Percentiles rank a stretch among this genome's conserved stretches.
Conservation (phyloP, 306 rosid species). For the Senna siamea region DNA sequence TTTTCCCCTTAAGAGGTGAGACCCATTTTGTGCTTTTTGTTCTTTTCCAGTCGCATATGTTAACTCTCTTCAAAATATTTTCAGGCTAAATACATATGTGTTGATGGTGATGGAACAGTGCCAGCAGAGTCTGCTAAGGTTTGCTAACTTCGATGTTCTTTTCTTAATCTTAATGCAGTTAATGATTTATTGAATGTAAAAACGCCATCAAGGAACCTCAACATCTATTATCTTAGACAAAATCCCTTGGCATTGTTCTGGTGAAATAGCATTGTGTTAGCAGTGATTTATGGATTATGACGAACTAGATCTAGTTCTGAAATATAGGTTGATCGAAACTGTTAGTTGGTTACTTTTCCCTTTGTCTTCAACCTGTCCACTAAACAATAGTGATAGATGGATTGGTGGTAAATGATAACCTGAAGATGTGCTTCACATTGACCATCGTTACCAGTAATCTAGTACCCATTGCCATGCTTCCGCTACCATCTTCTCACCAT, state of each 20-base stretch:
- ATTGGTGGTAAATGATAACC: not conserved
- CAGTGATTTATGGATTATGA: not conserved
- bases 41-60: not conserved
- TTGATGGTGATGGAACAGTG: constrained; percentile 96
- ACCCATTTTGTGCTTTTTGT: not conserved
- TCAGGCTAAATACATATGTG: constrained; percentile 76
- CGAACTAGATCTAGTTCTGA: not conserved
- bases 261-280: not conserved
- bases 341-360: not conserved
- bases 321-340: constrained; percentile 3
- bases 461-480: not conserved
- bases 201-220: not conserved
- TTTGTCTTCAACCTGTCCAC: not conserved
- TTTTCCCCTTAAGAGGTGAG: not conserved
- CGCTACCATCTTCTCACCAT: too few species aligned
- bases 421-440: not conserved
- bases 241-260: not conserved
- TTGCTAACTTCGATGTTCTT: constrained; percentile 29
- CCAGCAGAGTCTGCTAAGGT: constrained; percentile 95
- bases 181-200: constrained; percentile 24
- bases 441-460: not conserved
- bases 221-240: not conserved
- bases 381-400: not conserved
- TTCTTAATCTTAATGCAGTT: constrained; percentile 23
- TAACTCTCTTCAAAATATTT: constrained; percentile 27